phyloP scores from a whole-genome alignment of 2,329 filamentous ascomycete genomes.

The Alternaria panax region DNA sequence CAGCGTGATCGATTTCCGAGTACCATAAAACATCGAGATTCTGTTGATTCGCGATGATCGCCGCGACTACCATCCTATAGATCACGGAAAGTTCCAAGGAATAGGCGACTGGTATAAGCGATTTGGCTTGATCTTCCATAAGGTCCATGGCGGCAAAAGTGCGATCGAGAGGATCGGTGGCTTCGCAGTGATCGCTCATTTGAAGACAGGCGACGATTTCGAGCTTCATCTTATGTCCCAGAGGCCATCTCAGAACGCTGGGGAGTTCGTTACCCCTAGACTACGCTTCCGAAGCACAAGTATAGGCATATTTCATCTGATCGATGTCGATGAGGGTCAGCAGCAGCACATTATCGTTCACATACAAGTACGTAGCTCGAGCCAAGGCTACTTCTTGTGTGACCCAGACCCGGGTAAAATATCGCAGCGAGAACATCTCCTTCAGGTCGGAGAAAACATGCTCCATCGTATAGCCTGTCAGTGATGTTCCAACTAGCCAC shows the following conservation, averaged over 20 bases:
- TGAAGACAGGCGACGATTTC: background rate
- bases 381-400: conserved; percentile 27
- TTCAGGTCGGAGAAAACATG: too few relatives aligned
- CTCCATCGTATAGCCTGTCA: too few relatives aligned
- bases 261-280: too few relatives aligned
- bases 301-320: background rate
- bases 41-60: background rate
- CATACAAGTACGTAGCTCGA: conserved; percentile 1
- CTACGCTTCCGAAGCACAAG: too few relatives aligned
- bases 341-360: conserved; percentile 4
- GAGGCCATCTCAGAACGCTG: background rate
- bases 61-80: background rate
- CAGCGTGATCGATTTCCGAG: too few relatives aligned
- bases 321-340: background rate
- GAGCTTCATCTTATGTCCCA: too few relatives aligned
- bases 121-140: conserved; percentile 2
- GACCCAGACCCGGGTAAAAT: conserved; percentile 26
- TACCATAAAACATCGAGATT: background rate
- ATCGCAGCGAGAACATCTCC: conserved; percentile 3
- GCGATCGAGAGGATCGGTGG: conserved; percentile 15
- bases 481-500: background rate
- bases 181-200: background rate
- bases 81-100: background rate
- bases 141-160: conserved; percentile 20
- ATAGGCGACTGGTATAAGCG: conserved; percentile 13